A percentile compares a stretch with the other conserved stretches of the same genome.
Evolutionary conservation across 352 stramenopile species (phyloP).

Genomic region (Albugo candida): DNA sequence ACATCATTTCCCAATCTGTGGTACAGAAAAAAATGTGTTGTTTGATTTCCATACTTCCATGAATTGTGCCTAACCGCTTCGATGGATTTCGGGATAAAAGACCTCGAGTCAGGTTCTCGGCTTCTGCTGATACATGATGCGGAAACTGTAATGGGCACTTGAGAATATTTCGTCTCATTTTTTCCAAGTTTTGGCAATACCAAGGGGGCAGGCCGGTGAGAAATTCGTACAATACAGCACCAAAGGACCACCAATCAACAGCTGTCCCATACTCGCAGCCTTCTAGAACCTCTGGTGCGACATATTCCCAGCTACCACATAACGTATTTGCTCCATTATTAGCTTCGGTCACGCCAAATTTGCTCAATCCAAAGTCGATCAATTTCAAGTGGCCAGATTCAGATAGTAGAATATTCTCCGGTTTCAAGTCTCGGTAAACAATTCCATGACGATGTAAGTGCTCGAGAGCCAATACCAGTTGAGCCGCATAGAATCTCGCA

Average conservation of each 20-base stretch:
- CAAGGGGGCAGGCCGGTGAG: conserved; percentile 56
- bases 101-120: conserved; percentile 22
- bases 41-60: conserved; percentile 32
- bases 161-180: conserved; percentile 32
- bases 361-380: conserved; percentile 69
- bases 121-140: conserved; percentile 24
- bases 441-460: conserved; percentile 73
- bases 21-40: conserved; percentile 37
- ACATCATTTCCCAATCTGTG: conserved; percentile 48
- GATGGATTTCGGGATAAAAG: conserved; percentile 27
- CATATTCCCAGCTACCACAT: conserved; percentile 67
- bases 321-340: conserved; percentile 35
- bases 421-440: conserved; percentile 67
- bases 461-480: conserved; percentile 55
- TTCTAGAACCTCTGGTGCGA: conserved; percentile 49
- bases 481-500: conserved; percentile 43
- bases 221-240: conserved; percentile 54
- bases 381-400: conserved; percentile 50
- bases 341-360: conserved; percentile 56
- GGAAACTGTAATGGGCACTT: conserved; percentile 32
- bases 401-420: conserved; percentile 51
- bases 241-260: conserved; percentile 68
- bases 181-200: conserved; percentile 36
- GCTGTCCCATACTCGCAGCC: conserved; percentile 48
- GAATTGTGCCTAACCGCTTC: conserved; percentile 23